Evolutionary conservation across 1,139 yeast species (phyloP), one percentile per base, ranked within the genome.

Genomic region (Suhomyces bribrorum): DNA sequence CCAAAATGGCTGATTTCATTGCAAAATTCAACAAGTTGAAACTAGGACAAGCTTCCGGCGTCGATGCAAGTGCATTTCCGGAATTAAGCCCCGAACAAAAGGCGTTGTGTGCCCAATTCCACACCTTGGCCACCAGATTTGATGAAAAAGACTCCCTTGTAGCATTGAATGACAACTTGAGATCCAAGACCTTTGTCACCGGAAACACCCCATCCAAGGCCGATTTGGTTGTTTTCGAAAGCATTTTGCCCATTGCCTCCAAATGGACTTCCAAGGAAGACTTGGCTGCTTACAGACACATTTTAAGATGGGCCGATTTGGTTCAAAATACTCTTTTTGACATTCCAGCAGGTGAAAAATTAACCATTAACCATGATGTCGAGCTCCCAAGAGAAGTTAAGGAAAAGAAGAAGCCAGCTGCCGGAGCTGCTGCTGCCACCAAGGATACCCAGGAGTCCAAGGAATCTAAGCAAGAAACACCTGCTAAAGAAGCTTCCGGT

Each of bases 261-360:
- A 64, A 71, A 44, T 79, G 88, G 78, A 63, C 72, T 15, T 57
- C 78, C 29, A 66, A 69, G 25, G 82, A 80, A 30, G 79, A 81
- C 43, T 51, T 76, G 44, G 76, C 79, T 37, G 61, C 64, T 36
- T 64, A 66, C 59, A 86, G 97, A 75, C 97, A 90, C 64, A 73
- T 89, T 46, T 69, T 88, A 47, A 84, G 97, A 75, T 92, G 97
- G 97, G 78, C 79, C 16, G 96, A 89, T 56, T 77, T 86, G 54
- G 68, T 92, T 46, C 97, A 92, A 69, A 79, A 82, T 59, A 70
- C 79, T 20, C 63, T 74, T 44, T 74, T 81, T 29, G 69, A 66
- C 11, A 73, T 84, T 32, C 78, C 84, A 38, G 77, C 69, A 38
- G 74, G 73, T 25, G 28, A 37, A 12, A 73, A 77, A 57, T 56